Percentiles rank a stretch among this genome's conserved stretches.
Conservation (phyloP, 768 basidiomycete genomes). For the Coprinopsis marcescibilis region DNA sequence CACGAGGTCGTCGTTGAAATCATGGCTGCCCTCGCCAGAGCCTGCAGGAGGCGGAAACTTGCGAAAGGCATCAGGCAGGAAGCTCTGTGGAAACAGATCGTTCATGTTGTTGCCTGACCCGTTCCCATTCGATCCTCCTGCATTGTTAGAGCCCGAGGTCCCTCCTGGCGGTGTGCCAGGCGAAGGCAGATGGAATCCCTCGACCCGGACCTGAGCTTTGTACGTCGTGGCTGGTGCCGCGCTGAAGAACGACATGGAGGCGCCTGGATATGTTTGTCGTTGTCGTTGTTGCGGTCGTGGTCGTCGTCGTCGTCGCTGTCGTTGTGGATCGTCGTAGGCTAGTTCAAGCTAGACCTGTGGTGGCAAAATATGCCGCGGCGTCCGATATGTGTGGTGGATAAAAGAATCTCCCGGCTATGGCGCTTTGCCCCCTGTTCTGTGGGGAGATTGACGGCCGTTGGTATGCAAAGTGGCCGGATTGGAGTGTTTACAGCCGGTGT, state of each 20-base stretch:
- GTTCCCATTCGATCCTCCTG: conserved; percentile 20
- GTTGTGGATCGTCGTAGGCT: neutral
- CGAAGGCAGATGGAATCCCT: conserved; percentile 66
- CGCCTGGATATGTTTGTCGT: neutral
- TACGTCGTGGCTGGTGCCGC: conserved; percentile 25
- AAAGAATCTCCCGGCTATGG: neutral
- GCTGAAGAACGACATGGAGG: conserved; percentile 33
- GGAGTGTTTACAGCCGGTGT: too few species aligned
- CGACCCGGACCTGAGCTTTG: conserved; percentile 60
- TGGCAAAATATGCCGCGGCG: neutral
- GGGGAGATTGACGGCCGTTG: neutral
- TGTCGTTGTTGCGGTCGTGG: neutral
- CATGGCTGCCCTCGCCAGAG: conserved; percentile 29
- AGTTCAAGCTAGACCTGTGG: neutral
- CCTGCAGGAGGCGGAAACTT: conserved; percentile 36
- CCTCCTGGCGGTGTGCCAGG: conserved; percentile 20
- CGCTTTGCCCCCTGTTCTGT: neutral
- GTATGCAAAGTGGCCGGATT: neutral
- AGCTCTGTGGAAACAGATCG: conserved; percentile 34
- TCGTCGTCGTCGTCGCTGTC: conserved; percentile 1
- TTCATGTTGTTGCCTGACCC: conserved; percentile 33
- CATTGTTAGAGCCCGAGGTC: conserved; percentile 18
- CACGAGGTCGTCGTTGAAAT: conserved; percentile 67
- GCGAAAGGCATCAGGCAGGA: conserved; percentile 51
- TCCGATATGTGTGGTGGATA: neutral